Evolutionary conservation across 768 basidiomycete species (phyloP).

Genomic region (Phylloporus sp.): DNA sequence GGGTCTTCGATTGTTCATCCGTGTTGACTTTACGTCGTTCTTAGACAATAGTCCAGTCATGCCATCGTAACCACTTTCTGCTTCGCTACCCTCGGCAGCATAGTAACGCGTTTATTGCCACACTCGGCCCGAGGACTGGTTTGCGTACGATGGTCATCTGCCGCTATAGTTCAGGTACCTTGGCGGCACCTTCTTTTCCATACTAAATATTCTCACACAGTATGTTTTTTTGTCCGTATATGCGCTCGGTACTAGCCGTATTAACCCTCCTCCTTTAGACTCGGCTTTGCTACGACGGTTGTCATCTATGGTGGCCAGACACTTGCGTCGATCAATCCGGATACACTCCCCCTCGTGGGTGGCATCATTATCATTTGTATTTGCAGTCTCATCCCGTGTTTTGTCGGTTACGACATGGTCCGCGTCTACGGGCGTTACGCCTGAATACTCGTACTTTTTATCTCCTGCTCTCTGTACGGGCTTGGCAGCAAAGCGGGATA

Average conservation of each 20-base stretch:
- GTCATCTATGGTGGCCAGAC: conserved; percentile 55
- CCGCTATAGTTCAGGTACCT: conserved; percentile 44
- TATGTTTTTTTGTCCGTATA: conserved; percentile 11
- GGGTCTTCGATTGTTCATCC: conserved; percentile 16
- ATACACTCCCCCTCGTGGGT: conserved; percentile 41
- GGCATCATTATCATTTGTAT: conserved; percentile 46
- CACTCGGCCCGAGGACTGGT: conserved; percentile 48
- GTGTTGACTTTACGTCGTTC: neutral
- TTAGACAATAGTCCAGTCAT: conserved; percentile 29
- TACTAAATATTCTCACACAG: conserved; percentile 52
- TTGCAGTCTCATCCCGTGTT: conserved; percentile 41
- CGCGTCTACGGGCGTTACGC: conserved; percentile 52
- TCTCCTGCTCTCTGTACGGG: conserved; percentile 49
- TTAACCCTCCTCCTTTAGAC: conserved; percentile 18
- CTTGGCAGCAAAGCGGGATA: conserved; percentile 45
- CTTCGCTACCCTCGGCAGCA: conserved; percentile 41
- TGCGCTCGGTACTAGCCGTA: neutral
- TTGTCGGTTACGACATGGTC: conserved; percentile 43
- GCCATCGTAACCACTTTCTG: conserved; percentile 41
- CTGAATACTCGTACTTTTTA: conserved; percentile 43
- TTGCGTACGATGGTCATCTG: conserved; percentile 51
- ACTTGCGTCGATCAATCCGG: conserved; percentile 41
- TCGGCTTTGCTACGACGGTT: conserved; percentile 45
- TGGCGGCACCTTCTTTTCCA: conserved; percentile 45
- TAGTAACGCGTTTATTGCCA: conserved; percentile 48